Evolutionary conservation across 305 asterid genomes (phyloP), one percentile per base, ranked within the genome.

Genomic region (Fraxinus ornus): DNA sequence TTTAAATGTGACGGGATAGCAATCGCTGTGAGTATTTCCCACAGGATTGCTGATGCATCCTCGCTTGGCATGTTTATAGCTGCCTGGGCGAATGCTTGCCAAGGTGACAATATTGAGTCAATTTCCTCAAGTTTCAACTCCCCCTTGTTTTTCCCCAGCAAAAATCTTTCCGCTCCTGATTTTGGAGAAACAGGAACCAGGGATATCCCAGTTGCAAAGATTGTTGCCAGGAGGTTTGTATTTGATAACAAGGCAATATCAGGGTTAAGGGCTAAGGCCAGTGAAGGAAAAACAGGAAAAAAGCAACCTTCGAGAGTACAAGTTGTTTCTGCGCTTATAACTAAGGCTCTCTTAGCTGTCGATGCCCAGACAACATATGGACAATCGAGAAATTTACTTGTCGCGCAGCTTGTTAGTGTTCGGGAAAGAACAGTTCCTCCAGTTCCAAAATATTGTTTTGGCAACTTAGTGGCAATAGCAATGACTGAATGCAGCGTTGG

Each of bases 381-480:
- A 3, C 13, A n/a, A 0, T 64, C 81, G 2, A 64, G 83, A 17
- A 26, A 77, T 13, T 44, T 81, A 8, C 28, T 79, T 21, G 28
- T 84, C 9, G 78, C 78, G 0, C 83, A 64, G 74, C 81, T 80
- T 8, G 77, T 84, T 35, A 84, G 76, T 13, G 78, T 79, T 15
- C 86, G 86, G 5, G 84, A 78, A 13, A 78, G 86, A 35, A 84
- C 86, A 0, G 15, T 75, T 17, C 84, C 83, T 28, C 84, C 81
- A 3, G 35, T 84, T 47, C 30, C 83, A 3, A 64, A 70, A 15
- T 24, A 70, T 7, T 75, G 82, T 3, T 77, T 44, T 7, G 86
- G 86, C 15, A 80, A 76, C n/a, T 80, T 83, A 80, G 81, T 66
- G 4, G 28, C 84, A 4, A 3, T 64, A 41, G 28, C 86, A 32